Percentiles rank a stretch among this genome's conserved stretches.
Conservation (phyloP, 495 filamentous ascomycete genomes). For the Jackrogersella multiformis region DNA sequence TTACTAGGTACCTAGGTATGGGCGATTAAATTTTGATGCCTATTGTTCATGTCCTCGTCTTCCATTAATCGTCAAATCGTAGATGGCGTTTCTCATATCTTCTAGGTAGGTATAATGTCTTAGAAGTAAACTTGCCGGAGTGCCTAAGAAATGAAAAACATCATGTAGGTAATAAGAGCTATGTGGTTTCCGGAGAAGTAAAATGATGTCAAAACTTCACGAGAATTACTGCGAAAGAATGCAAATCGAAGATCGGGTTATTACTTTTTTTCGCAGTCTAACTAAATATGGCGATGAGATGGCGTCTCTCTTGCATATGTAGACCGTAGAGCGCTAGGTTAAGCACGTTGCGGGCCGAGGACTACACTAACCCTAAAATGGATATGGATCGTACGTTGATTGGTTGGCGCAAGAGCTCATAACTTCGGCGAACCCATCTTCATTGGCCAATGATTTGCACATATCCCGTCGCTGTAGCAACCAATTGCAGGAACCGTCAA, state of each 20-base stretch:
- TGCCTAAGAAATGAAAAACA: neutral
- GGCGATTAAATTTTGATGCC: neutral
- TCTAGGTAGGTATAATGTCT: neutral
- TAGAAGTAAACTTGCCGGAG: neutral
- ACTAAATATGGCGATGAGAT: constrained; percentile 10
- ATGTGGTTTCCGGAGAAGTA: neutral
- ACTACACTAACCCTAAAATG: constrained; percentile 25
- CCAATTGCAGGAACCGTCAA: constrained; percentile 28
- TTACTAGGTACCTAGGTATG: too few species aligned
- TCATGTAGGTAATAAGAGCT: neutral
- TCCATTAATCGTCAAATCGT: neutral
- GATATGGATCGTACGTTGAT: constrained; percentile 35
- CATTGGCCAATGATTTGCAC: constrained; percentile 28
- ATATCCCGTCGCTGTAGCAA: constrained; percentile 31
- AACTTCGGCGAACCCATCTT: neutral
- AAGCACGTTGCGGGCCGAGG: constrained; percentile 27
- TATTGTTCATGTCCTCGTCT: neutral
- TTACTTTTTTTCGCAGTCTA: neutral
- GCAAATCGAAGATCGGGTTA: constrained; percentile 21
- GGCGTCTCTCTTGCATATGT: neutral
- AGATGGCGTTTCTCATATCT: neutral
- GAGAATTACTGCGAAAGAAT: constrained; percentile 12
- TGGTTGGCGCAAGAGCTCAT: constrained; percentile 20
- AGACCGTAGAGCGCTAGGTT: constrained; percentile 20
- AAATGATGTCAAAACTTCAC: neutral